Base-by-base conservation (phyloP, 805 yeast genomes). In the Kodamaea kaohsiungensis region DNA sequence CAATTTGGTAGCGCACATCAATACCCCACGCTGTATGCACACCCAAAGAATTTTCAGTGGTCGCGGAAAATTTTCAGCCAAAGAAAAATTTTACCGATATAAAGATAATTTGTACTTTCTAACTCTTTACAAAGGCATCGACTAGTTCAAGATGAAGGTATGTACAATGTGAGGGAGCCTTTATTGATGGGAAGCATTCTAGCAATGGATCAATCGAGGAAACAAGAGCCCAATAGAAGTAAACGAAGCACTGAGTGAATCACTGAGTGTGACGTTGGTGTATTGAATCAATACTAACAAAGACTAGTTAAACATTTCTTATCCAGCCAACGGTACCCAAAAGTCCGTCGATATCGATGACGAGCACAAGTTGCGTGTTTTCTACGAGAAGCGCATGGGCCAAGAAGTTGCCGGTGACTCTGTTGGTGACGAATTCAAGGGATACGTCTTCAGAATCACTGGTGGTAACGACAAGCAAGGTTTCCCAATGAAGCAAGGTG, bases 401-500 rank as follows among this genome's bases (percentile, higher is more conserved):
- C 98, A 91, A 83, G 99, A 95, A 83, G 96, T 95, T 76, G 97
- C 91, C 76, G 99, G 98, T 81, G 99, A 95, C 80, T 80, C 91
- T 64, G 89, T 95, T 71, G 96, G 96, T 75, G 98, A 95, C 73
- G 99, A 96, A 84, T 91, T 93, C 93, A 93, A 91, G 82, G 99
- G 99, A 75, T 95, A 95, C 91, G 80, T 91, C 76, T 92, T 95
- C 89, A 96, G 88, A 86, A 92, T 95, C 80, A 82, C 98, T 71
- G 99, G 99, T 78, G 99, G 99, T 88, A 95, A 95, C 89, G 99
- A 95, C 85, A 95, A 95, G 85, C 99, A 95, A 86, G 99, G 99
- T 85, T 95, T 95, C 97, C 98, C 99, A 83, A 95, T 96, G 99
- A 95, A 92, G 83, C 99, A 96, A 84, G 99, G 99, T 88, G 99